Percentiles rank a stretch among this genome's conserved stretches.
Conservation (phyloP, 2,329 filamentous ascomycete genomes). For the Leptographium lundbergii region DNA sequence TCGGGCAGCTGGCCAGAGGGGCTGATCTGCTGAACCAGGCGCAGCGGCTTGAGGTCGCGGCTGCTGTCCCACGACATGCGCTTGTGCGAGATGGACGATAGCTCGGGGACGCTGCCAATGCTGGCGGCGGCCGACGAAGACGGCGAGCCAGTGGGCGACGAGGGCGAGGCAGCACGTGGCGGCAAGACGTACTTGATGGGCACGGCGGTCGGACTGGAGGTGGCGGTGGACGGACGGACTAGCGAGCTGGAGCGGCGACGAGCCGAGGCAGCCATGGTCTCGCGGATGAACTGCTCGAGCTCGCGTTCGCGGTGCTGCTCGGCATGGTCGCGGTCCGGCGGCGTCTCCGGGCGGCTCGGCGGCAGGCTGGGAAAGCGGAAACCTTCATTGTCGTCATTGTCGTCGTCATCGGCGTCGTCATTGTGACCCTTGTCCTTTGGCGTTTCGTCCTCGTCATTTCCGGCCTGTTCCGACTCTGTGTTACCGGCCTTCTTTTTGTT, state of each 20-base stretch:
- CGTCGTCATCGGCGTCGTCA: not conserved
- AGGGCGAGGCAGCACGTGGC: constrained; percentile 30
- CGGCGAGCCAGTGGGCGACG: constrained; percentile 17
- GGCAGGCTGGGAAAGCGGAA: constrained; percentile 41
- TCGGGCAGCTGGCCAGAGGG: constrained; percentile 14
- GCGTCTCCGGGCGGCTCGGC: constrained; percentile 46
- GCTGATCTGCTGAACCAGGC: constrained; percentile 57
- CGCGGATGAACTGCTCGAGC: constrained; percentile 15
- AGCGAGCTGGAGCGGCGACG: constrained; percentile 35
- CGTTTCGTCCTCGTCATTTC: not conserved
- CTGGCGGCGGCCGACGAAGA: not conserved
- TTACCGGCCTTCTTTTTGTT: not conserved
- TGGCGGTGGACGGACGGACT: constrained; percentile 23
- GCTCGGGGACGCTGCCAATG: not conserved
- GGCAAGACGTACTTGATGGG: constrained; percentile 40
- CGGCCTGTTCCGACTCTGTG: not conserved
- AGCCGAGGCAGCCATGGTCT: constrained; percentile 17
- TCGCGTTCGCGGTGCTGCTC: constrained; percentile 24
- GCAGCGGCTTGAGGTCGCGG: constrained; percentile 68
- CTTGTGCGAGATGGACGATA: constrained; percentile 14
- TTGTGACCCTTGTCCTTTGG: not conserved
- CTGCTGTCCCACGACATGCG: constrained; percentile 46
- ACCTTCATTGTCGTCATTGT: constrained; percentile 14
- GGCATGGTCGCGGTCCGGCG: constrained; percentile 31
- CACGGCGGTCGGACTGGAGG: constrained; percentile 40